A percentile compares a stretch with the other conserved stretches of the same genome.
phyloP scores from a whole-genome alignment of 305 asterid species.

The Ruellia speciosa region DNA sequence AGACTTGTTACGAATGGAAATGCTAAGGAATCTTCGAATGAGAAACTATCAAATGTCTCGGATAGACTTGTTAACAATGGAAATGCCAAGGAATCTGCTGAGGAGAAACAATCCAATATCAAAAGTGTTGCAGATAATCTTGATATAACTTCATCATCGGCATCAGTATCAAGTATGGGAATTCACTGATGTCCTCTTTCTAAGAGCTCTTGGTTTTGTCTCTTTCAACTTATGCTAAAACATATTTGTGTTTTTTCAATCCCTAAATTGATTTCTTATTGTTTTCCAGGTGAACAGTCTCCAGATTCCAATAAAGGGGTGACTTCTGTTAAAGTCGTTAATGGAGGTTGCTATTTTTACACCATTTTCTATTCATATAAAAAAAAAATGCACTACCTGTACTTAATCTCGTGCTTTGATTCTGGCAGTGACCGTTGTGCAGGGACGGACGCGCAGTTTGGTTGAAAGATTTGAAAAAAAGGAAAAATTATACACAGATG shows the following conservation, averaged over 20 bases:
- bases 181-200: conserved; percentile 28
- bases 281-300: conserved; percentile 41
- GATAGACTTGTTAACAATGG: conserved; percentile 38
- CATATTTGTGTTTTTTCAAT: conserved; percentile 3
- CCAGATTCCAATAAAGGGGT: conserved; percentile 38
- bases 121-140: conserved; percentile 38
- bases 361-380: conserved; percentile 16
- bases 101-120: conserved; percentile 24
- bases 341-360: conserved; percentile 66
- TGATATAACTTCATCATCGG: conserved; percentile 33
- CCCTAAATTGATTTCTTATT: conserved; percentile 20
- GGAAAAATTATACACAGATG: conserved; percentile 41
- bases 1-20: no score
- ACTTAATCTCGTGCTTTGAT: conserved; percentile 22
- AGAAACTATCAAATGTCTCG: conserved; percentile 5
- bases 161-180: conserved; percentile 9
- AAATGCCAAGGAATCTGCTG: conserved; percentile 30
- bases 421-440: conserved; percentile 65
- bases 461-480: conserved; percentile 89
- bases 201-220: not conserved
- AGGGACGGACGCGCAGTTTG: conserved; percentile 89
- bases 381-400: conserved; percentile 11
- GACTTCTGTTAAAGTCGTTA: conserved; percentile 58
- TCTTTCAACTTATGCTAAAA: conserved; percentile 2
- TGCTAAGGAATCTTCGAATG: not conserved